Conservation (phyloP, 176 grass and related monocot species). For the Panicum miliaceum region DNA sequence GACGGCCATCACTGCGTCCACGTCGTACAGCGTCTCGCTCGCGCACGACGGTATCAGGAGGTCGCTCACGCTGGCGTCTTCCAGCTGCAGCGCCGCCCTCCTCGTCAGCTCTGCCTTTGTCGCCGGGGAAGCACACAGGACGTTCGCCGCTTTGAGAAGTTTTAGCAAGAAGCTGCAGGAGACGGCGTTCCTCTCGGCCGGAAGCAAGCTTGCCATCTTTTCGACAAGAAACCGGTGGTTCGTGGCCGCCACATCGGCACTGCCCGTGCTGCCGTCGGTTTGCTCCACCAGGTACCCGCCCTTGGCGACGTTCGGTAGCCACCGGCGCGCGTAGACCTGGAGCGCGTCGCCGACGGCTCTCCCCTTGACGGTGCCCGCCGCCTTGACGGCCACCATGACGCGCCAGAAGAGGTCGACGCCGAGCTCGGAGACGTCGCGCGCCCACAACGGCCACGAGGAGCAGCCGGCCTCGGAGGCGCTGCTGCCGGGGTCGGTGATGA, state of each 20-base stretch:
- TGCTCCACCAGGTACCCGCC: constrained; percentile 8
- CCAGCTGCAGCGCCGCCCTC: constrained; percentile 57
- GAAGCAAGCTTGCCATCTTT: constrained; percentile 70
- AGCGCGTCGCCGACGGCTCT: constrained; percentile 59
- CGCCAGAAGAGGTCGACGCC: constrained; percentile 74
- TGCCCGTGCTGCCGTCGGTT: not conserved
- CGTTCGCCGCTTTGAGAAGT: constrained; percentile 65
- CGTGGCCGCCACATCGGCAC: constrained; percentile 16
- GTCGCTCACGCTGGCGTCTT: constrained; percentile 64
- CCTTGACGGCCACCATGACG: constrained; percentile 80
- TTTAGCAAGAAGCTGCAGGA: constrained; percentile 63
- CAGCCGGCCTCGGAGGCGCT: not conserved
- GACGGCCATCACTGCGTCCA: constrained; percentile 58
- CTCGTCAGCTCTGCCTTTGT: constrained; percentile 61
- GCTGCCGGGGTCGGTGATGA: constrained; percentile 14
- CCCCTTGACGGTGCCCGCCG: constrained; percentile 42
- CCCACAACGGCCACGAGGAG: constrained; percentile 57
- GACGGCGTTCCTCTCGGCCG: constrained; percentile 55
- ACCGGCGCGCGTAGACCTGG: constrained; percentile 51
- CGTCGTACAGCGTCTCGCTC: constrained; percentile 47
- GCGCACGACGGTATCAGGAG: constrained; percentile 67
- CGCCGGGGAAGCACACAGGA: constrained; percentile 45
- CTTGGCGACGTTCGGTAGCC: constrained; percentile 47
- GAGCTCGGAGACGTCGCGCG: constrained; percentile 54
- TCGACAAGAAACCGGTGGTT: constrained; percentile 60